Conservation (phyloP, 2,329 filamentous ascomycete species). For the Trichoderma koningiopsis region DNA sequence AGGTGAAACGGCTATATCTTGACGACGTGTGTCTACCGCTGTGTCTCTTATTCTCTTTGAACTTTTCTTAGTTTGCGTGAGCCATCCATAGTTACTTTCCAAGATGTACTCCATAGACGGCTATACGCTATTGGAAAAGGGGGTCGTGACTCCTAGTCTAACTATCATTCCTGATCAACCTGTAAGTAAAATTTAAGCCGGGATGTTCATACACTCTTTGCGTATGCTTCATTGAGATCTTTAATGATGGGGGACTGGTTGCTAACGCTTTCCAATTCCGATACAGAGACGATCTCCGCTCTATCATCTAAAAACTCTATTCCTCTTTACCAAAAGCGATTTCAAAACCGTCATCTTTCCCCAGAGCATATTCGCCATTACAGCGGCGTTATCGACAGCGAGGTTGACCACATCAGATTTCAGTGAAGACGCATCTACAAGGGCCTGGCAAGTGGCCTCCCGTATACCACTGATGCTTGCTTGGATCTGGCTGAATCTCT, state of each 20-base stretch:
- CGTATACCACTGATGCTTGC: conserved; percentile 29
- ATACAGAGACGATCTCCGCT: neutral
- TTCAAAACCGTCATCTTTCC: conserved; percentile 39
- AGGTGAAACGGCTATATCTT: neutral
- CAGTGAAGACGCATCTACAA: neutral
- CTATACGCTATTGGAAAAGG: conserved; percentile 4
- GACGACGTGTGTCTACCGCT: neutral
- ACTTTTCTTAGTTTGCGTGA: neutral
- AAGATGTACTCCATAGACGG: neutral
- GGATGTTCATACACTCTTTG: neutral
- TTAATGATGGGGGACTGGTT: neutral
- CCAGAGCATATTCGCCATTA: conserved; percentile 35
- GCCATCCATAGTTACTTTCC: neutral
- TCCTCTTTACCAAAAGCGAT: conserved; percentile 39
- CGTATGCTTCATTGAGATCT: neutral
- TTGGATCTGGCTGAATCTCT: conserved; percentile 36
- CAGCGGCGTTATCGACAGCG: conserved; percentile 20
- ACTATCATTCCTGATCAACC: neutral
- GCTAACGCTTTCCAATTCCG: neutral
- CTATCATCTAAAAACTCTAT: conserved; percentile 31
- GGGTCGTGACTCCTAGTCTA: neutral
- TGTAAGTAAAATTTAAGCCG: neutral
- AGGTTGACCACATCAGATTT: conserved; percentile 12
- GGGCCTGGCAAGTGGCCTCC: neutral
- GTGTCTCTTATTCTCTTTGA: neutral